Percentiles rank a stretch among this genome's conserved stretches.
Evolutionary conservation across 2,329 filamentous ascomycete species (phyloP).

Genomic region (Penicillium nordicum): DNA sequence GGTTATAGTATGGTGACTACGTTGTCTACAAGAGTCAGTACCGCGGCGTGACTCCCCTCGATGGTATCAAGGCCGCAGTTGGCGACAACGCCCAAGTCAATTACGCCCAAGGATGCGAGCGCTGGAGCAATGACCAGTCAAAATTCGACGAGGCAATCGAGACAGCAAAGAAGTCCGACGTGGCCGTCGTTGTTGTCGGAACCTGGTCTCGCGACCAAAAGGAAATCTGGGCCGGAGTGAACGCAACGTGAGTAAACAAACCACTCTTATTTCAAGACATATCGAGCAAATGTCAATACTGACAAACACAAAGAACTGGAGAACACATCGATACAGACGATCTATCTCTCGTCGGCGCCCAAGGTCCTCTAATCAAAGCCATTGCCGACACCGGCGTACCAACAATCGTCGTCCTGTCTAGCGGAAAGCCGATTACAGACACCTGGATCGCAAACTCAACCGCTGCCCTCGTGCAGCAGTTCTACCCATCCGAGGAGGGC

Average conservation of each 20-base stretch:
- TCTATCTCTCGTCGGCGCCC: slow-evolving; percentile 67
- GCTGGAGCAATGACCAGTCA: slow-evolving; percentile 68
- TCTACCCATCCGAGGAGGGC: slow-evolving; percentile 69
- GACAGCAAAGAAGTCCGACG: slow-evolving; percentile 63
- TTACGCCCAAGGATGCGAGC: slow-evolving; percentile 67
- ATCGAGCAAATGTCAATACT: background rate
- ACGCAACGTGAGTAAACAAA: slow-evolving; percentile 53
- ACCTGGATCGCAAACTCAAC: slow-evolving; percentile 66
- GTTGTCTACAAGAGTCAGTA: slow-evolving; percentile 64
- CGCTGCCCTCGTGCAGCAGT: slow-evolving; percentile 67
- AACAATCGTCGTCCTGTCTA: slow-evolving; percentile 65
- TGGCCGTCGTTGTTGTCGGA: slow-evolving; percentile 70
- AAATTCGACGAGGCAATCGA: slow-evolving; percentile 65
- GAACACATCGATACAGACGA: slow-evolving; percentile 67
- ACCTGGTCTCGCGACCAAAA: slow-evolving; percentile 72
- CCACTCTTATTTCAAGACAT: background rate
- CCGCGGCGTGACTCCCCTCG: slow-evolving; percentile 65
- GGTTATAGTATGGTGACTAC: slow-evolving; percentile 64
- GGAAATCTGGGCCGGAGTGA: slow-evolving; percentile 67
- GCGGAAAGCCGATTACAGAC: slow-evolving; percentile 70
- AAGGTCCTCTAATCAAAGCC: slow-evolving; percentile 63
- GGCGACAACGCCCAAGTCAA: slow-evolving; percentile 57
- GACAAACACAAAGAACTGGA: slow-evolving; percentile 49
- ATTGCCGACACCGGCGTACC: slow-evolving; percentile 66
- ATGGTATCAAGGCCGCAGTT: slow-evolving; percentile 62